A percentile compares a stretch with the other conserved stretches of the same genome.
These are phyloP conservation scores for Pyrenopolyporus hunteri DNA, from an alignment of 495 filamentous ascomycete species.

Conservation along the genomic window DNA sequence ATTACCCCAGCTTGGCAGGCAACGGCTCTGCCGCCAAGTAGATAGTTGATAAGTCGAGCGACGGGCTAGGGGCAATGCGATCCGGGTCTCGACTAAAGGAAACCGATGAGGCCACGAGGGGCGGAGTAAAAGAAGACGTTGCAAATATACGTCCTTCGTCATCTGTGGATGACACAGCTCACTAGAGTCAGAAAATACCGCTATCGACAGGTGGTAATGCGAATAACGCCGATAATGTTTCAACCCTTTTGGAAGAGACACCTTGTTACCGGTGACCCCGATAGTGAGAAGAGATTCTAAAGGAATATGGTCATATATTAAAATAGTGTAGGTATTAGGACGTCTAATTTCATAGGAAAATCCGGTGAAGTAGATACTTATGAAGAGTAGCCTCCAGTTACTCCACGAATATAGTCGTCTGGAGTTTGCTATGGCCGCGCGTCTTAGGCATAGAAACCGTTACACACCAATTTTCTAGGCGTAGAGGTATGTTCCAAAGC, in stretches of 20 bases:
- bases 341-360: no score
- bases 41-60: constrained; percentile 15
- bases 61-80: background rate
- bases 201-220: background rate
- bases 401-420: no score
- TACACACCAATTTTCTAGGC: no score
- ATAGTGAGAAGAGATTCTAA: background rate
- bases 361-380: no score
- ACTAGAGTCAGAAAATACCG: background rate
- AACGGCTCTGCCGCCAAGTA: constrained; percentile 5
- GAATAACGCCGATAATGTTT: no score
- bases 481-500: no score
- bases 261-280: background rate
- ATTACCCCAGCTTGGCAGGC: constrained; percentile 33
- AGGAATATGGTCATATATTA: no score
- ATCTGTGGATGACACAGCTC: background rate
- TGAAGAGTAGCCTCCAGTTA: no score
- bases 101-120: background rate
- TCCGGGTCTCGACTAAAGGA: no score
- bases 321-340: no score
- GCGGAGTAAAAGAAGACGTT: background rate
- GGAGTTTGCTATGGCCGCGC: no score
- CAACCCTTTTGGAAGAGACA: background rate
- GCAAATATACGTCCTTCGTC: background rate
- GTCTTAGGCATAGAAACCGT: no score